Evolutionary conservation across 371 early-diverging fungal genomes (phyloP).

Genomic region (Mucor circinelloides): DNA sequence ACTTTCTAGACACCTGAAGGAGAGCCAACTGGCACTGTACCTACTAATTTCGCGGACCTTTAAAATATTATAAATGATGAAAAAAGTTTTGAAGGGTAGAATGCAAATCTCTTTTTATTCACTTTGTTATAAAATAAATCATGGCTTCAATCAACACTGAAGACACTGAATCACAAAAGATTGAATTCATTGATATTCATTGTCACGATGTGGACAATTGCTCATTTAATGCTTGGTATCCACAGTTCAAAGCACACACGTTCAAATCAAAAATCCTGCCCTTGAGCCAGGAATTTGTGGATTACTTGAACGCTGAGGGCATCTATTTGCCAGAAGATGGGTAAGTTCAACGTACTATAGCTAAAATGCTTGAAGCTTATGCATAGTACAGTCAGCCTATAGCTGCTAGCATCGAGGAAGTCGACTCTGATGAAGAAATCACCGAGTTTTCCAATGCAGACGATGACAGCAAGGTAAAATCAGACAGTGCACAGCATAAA

Average conservation of each 20-base stretch:
- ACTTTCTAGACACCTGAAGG: conserved; percentile 53
- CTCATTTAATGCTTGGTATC: conserved; percentile 80
- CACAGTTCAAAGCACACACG: conserved; percentile 58
- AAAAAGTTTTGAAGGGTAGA: not conserved
- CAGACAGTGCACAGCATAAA: not conserved
- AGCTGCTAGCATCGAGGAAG: conserved; percentile 47
- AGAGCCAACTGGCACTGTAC: conserved; percentile 45
- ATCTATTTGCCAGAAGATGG: conserved; percentile 76
- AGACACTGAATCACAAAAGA: conserved; percentile 3
- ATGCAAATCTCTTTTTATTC: not conserved
- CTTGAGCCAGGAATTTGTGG: conserved; percentile 74
- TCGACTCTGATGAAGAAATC: conserved; percentile 49
- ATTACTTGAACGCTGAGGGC: conserved; percentile 84
- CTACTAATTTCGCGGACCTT: conserved; percentile 35
- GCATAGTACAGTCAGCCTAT: conserved; percentile 32
- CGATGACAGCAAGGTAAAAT: conserved; percentile 21
- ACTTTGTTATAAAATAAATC: not conserved
- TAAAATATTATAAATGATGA: too few species aligned
- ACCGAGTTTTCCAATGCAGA: conserved; percentile 37
- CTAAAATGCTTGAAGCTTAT: not conserved
- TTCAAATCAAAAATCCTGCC: conserved; percentile 73
- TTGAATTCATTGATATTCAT: not conserved
- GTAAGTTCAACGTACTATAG: conserved; percentile 23
- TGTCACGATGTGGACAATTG: conserved; percentile 65
- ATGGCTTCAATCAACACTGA: not conserved